phyloP scores from a whole-genome alignment of 345 rosid species.

The Melastoma malabathricum region DNA sequence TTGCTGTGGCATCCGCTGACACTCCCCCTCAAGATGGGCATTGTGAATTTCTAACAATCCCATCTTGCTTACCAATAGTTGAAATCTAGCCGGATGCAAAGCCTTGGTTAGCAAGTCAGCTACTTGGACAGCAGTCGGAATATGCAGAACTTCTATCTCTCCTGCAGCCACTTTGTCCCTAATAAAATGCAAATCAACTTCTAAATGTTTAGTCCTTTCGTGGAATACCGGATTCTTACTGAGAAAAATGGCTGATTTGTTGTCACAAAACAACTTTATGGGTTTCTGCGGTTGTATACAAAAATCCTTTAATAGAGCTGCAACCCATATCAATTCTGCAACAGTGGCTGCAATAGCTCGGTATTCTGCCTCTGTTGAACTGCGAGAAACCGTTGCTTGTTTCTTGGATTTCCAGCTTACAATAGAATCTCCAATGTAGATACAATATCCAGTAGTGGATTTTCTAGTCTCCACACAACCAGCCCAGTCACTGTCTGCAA shows the following conservation, averaged over 20 bases:
- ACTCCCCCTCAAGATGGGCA: slow-evolving; percentile 1
- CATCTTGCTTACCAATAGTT: neutral
- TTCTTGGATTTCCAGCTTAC: neutral
- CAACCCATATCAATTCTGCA: neutral
- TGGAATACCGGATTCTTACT: neutral
- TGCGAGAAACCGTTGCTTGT: neutral
- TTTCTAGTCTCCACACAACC: neutral
- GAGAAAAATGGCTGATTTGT: neutral
- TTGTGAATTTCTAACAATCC: neutral
- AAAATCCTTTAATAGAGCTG: neutral
- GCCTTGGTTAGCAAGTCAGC: neutral
- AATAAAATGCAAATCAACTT: neutral
- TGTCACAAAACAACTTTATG: neutral
- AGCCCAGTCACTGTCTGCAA: neutral
- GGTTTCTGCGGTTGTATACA: neutral
- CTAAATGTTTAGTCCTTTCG: neutral
- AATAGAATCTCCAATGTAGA: neutral
- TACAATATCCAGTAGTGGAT: neutral
- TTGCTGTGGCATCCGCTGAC: slow-evolving; percentile 10
- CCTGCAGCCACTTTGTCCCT: neutral
- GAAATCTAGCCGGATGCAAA: neutral
- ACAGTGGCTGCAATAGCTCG: neutral
- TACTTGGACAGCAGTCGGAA: neutral
- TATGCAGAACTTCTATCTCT: neutral
- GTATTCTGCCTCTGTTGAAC: neutral